A percentile compares a stretch with the other conserved stretches of the same genome.
Conservation (phyloP, 2,329 filamentous ascomycete genomes). For the Ilyonectria sp. region DNA sequence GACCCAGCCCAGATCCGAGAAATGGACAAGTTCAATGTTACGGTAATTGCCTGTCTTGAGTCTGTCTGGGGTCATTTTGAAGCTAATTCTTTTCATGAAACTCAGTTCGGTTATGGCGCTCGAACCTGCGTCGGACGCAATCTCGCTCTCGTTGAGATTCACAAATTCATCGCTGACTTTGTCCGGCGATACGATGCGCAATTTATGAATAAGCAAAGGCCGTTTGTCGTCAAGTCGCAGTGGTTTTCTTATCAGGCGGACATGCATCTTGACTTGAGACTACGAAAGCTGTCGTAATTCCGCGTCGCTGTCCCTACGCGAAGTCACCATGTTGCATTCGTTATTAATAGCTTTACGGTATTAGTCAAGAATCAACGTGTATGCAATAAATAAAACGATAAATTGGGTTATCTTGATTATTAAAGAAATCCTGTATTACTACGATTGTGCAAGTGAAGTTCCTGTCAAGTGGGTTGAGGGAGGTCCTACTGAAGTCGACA, state of each 20-base stretch:
- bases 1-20: background rate
- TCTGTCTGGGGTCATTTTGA: background rate
- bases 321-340: no score
- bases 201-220: background rate
- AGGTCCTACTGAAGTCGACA: no score
- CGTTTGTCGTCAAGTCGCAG: background rate
- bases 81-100: background rate
- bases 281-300: no score
- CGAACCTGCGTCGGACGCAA: background rate
- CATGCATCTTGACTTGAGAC: background rate
- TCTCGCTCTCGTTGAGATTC: background rate
- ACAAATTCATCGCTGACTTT: background rate
- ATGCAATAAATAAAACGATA: no score
- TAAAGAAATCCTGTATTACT: no score
- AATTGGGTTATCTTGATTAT: no score
- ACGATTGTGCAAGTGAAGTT: no score
- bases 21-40: slow-evolving; percentile 4
- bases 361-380: no score
- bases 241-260: background rate
- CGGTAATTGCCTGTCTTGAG: background rate
- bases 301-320: no score
- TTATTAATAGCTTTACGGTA: no score
- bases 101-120: background rate
- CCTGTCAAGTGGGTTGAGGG: no score
- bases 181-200: background rate